phyloP scores from a whole-genome alignment of 83 land plant genomes.

The Isoetes engelmannii region DNA sequence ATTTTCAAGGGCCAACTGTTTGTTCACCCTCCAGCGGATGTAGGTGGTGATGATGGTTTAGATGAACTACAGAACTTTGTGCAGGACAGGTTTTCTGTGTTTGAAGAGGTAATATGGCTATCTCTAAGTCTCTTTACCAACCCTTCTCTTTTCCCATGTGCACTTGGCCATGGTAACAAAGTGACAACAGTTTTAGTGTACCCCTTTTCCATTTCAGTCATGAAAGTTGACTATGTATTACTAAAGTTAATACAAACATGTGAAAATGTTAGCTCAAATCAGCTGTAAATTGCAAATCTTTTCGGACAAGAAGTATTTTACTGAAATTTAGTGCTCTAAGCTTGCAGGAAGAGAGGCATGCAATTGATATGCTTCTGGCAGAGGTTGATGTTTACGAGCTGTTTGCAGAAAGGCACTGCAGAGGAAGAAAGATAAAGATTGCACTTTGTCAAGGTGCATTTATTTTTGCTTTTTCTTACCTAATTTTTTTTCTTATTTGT shows the following conservation, averaged over 20 bases:
- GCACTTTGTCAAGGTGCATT: conserved; percentile 83
- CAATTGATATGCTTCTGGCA: conserved; percentile 83
- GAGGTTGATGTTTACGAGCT: conserved; percentile 93
- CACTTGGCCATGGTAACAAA: too few relatives aligned
- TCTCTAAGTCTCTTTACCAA: background rate
- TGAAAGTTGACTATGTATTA: too few relatives aligned
- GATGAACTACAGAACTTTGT: conserved; percentile 72
- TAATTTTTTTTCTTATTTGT: background rate
- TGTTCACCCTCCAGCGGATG: conserved; percentile 62
- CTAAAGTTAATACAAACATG: too few relatives aligned
- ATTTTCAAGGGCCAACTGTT: background rate
- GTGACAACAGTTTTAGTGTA: too few relatives aligned
- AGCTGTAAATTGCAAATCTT: too few relatives aligned
- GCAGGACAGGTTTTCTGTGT: conserved; percentile 69
- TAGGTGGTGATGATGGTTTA: conserved; percentile 84
- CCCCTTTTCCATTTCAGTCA: too few relatives aligned
- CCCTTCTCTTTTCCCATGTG: too few relatives aligned
- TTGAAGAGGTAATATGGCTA: conserved; percentile 62
- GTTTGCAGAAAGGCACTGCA: conserved; percentile 85
- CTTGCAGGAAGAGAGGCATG: conserved; percentile 58
- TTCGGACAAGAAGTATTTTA: too few relatives aligned
- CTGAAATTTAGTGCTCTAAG: background rate
- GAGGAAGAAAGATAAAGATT: conserved; percentile 70
- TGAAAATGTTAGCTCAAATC: too few relatives aligned
- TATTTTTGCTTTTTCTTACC: background rate